A percentile compares a stretch with the other conserved stretches of the same genome.
Evolutionary conservation across 2,329 filamentous ascomycete genomes (phyloP).

Genomic region (Ceratocystis eucalypticola): DNA sequence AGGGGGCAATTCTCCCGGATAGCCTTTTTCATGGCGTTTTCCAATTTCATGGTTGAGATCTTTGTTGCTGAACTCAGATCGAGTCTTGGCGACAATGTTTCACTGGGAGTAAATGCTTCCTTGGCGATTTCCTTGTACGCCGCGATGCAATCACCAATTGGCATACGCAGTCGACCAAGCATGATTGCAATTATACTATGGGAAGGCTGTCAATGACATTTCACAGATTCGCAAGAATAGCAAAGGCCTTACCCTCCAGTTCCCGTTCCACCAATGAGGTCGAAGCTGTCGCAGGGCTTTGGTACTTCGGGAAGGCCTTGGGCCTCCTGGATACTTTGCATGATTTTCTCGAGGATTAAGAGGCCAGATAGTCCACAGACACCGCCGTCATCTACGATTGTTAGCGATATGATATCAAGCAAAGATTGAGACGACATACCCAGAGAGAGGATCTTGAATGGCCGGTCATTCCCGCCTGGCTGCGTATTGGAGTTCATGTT

Average conservation of each 20-base stretch:
- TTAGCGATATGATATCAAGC: not conserved
- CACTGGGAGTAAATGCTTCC: not conserved
- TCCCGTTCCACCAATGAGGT: conserved; percentile 26
- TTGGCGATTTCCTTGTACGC: not conserved
- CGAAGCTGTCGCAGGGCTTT: conserved; percentile 24
- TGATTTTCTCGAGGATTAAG: conserved; percentile 23
- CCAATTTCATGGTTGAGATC: not conserved
- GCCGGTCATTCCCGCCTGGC: not conserved
- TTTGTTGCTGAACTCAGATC: not conserved
- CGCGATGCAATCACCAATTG: not conserved
- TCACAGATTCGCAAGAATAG: not conserved
- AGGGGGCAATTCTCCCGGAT: not conserved
- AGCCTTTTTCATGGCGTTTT: not conserved
- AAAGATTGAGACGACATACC: not conserved
- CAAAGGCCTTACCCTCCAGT: conserved; percentile 22
- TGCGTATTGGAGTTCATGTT: too few species aligned
- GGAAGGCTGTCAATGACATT: not conserved
- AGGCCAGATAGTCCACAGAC: conserved; percentile 24
- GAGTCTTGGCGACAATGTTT: too few species aligned
- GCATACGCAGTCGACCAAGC: not conserved
- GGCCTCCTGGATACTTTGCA: conserved; percentile 21
- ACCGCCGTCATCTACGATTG: conserved; percentile 22
- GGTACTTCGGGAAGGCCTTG: conserved; percentile 20
- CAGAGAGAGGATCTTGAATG: not conserved
- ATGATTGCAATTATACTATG: not conserved